Conservation (phyloP, 139 green algal species). For the Chlamydomonas sphaeroides region DNA sequence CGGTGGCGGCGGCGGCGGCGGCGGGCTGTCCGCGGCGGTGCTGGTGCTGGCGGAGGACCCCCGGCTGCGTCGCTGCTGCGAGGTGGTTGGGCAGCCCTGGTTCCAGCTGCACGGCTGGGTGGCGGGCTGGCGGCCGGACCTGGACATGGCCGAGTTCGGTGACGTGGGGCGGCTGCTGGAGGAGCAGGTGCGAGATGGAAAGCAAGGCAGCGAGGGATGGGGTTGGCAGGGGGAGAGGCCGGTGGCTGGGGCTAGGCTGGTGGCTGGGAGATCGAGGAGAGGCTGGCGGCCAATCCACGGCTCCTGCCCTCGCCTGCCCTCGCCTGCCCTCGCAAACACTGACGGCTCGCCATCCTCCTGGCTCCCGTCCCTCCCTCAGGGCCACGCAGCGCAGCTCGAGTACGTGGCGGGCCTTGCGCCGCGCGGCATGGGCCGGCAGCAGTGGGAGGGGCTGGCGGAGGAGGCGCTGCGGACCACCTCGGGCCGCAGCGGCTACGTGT, state of each 20-base stretch:
- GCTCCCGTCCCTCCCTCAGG: not conserved
- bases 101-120: slow-evolving; percentile 59
- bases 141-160: slow-evolving; percentile 53
- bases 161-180: slow-evolving; percentile 32
- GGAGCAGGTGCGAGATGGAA: not conserved
- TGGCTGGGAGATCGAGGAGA: too few relatives aligned
- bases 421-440: not conserved
- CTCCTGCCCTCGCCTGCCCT: too few relatives aligned
- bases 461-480: slow-evolving; percentile 23
- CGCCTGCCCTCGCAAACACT: too few relatives aligned
- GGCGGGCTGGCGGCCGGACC: slow-evolving; percentile 43
- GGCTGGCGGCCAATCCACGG: too few relatives aligned
- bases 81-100: slow-evolving; percentile 62
- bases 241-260: not conserved
- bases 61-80: slow-evolving; percentile 45
- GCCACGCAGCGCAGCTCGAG: slow-evolving; percentile 56
- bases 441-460: slow-evolving; percentile 54
- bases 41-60: slow-evolving; percentile 59
- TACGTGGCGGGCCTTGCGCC: slow-evolving; percentile 51
- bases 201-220: not conserved
- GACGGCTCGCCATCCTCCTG: not conserved
- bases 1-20: not conserved
- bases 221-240: not conserved
- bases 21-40: slow-evolving; percentile 18
- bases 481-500: slow-evolving; percentile 30